phyloP scores from a whole-genome alignment of 2,329 filamentous ascomycete species.

The Apiospora phragmitis region DNA sequence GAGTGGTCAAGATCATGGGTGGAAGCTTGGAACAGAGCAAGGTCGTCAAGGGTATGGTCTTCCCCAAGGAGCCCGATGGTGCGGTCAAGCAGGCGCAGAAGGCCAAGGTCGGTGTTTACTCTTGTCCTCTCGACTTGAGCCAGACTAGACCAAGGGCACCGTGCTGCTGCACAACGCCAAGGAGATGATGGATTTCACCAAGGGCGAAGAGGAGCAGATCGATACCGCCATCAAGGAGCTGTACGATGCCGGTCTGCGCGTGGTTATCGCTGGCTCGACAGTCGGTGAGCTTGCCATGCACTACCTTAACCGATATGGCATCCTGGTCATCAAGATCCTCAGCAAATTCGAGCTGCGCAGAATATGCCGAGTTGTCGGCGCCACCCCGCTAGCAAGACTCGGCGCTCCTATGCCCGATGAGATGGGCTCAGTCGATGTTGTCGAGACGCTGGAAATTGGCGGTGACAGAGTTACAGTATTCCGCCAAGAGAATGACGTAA shows the following conservation, averaged over 20 bases:
- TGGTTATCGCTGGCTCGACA: constrained; percentile 89
- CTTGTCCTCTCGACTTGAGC: constrained; percentile 90
- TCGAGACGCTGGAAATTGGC: constrained; percentile 96
- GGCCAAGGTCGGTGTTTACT: constrained; percentile 96
- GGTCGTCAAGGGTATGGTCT: constrained; percentile 98
- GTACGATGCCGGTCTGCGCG: constrained; percentile 88
- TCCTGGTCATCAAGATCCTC: constrained; percentile 93
- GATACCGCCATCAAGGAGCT: constrained; percentile 93
- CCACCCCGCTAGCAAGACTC: constrained; percentile 91
- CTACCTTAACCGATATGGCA: constrained; percentile 96
- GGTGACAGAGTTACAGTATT: constrained; percentile 98
- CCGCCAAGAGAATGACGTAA: constrained; percentile 90
- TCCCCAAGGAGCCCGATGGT: constrained; percentile 92
- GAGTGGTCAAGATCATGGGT: constrained; percentile 99
- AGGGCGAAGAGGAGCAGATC: constrained; percentile 91
- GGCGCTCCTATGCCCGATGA: constrained; percentile 99
- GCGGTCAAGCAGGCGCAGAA: constrained; percentile 85
- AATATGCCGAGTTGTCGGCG: constrained; percentile 93
- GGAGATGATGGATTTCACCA: constrained; percentile 98
- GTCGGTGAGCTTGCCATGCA: constrained; percentile 94
- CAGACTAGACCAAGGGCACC: constrained; percentile 98
- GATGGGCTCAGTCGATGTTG: constrained; percentile 92
- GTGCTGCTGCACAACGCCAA: constrained; percentile 95
- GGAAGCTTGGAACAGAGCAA: constrained; percentile 91
- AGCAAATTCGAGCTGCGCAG: constrained; percentile 97